A percentile compares a stretch with the other conserved stretches of the same genome.
phyloP scores from a whole-genome alignment of 371 early-diverging fungal genomes.

The Rhizopus arrhizus region DNA sequence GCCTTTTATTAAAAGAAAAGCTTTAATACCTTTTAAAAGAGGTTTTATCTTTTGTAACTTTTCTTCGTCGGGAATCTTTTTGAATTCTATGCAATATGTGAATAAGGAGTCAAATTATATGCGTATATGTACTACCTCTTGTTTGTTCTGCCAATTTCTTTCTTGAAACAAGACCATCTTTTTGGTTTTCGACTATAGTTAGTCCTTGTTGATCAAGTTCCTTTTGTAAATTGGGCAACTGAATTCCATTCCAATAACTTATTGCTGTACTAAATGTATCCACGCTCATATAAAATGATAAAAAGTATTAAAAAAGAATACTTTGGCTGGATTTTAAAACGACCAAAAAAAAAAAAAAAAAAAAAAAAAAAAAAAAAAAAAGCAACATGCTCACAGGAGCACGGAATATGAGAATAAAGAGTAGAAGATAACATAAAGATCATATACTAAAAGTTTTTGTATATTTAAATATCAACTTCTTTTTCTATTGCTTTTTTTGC shows the following conservation, averaged over 20 bases:
- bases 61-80: constrained; percentile 75
- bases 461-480: too few species aligned
- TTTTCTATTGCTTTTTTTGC: too few species aligned
- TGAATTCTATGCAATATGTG: constrained; percentile 61
- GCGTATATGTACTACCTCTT: constrained; percentile 58
- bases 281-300: constrained; percentile 15
- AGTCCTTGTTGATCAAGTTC: constrained; percentile 79
- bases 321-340: background rate
- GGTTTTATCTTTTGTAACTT: constrained; percentile 74
- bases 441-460: too few species aligned
- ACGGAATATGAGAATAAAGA: too few species aligned
- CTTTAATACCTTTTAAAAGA: constrained; percentile 65
- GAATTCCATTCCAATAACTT: constrained; percentile 66
- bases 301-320: constrained; percentile 1
- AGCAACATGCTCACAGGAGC: too few species aligned
- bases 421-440: too few species aligned
- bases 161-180: constrained; percentile 72
- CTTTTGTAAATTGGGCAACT: constrained; percentile 67
- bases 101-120: background rate
- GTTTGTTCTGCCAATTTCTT: constrained; percentile 89
- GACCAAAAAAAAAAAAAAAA: too few species aligned
- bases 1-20: background rate
- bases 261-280: constrained; percentile 58
- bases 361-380: too few species aligned
- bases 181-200: constrained; percentile 84